Conservation (phyloP, 352 stramenopile genomes). For the Poterioochromonas sp. region DNA sequence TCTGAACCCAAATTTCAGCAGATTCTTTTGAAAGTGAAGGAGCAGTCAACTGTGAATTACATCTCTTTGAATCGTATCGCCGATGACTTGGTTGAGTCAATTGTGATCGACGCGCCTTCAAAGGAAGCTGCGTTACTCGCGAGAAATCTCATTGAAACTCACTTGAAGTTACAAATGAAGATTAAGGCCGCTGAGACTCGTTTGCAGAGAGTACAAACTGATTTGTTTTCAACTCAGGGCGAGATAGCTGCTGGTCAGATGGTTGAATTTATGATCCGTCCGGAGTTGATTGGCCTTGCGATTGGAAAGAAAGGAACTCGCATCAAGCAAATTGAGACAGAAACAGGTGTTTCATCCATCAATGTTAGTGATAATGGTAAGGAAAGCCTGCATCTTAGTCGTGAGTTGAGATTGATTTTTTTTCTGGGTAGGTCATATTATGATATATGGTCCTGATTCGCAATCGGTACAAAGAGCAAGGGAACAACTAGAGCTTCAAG, state of each 20-base stretch:
- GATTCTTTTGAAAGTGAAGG: neutral
- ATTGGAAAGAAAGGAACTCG: conserved; percentile 27
- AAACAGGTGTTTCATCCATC: conserved; percentile 15
- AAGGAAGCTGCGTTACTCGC: neutral
- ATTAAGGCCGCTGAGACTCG: neutral
- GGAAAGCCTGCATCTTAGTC: neutral
- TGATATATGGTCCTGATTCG: neutral
- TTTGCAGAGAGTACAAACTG: neutral
- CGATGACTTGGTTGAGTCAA: neutral
- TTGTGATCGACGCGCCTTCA: neutral
- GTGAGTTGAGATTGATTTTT: neutral
- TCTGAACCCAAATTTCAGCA: neutral
- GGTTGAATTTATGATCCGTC: neutral
- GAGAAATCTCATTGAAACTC: conserved; percentile 1
- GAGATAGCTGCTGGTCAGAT: conserved; percentile 8
- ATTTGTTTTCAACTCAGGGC: neutral
- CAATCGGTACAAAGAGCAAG: conserved; percentile 4
- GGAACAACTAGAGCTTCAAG: neutral
- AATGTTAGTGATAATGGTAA: conserved; percentile 18
- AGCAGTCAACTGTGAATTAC: neutral
- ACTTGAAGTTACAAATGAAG: neutral
- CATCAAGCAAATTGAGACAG: conserved; percentile 18
- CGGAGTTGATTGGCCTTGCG: neutral
- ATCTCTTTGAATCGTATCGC: neutral
- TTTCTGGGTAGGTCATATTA: conserved; percentile 4